Conservation (phyloP, 257 asterid species). For the Fraxinus pennsylvanica region DNA sequence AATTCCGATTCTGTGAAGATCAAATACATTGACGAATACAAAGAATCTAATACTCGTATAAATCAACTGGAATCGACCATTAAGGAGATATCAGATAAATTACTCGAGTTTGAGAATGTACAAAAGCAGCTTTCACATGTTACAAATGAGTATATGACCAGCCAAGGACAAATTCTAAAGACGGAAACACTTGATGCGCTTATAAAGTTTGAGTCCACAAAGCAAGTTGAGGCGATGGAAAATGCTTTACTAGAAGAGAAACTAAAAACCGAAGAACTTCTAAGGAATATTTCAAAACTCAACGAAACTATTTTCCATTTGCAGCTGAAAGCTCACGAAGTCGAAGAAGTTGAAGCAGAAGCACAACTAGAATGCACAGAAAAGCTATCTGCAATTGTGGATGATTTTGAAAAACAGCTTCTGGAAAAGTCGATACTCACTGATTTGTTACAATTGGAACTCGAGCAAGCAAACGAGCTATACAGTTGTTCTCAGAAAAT, state of each 20-base stretch:
- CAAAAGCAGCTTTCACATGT: slow-evolving; percentile 35
- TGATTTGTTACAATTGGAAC: slow-evolving; percentile 35
- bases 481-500: slow-evolving; percentile 22
- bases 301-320: slow-evolving; percentile 25
- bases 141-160: slow-evolving; percentile 30
- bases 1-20: slow-evolving; percentile 47
- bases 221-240: slow-evolving; percentile 29
- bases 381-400: neutral
- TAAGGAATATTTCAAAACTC: slow-evolving; percentile 31
- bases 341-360: slow-evolving; percentile 30
- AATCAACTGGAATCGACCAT: slow-evolving; percentile 41
- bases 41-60: slow-evolving; percentile 28
- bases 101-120: slow-evolving; percentile 26
- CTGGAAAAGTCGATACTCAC: slow-evolving; percentile 33
- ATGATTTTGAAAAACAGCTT: slow-evolving; percentile 34
- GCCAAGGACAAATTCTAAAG: slow-evolving; percentile 29
- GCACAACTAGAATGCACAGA: slow-evolving; percentile 12
- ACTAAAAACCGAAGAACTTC: slow-evolving; percentile 34
- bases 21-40: slow-evolving; percentile 38
- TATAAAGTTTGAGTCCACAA: slow-evolving; percentile 31
- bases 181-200: slow-evolving; percentile 29
- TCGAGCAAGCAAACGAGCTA: slow-evolving; percentile 37
- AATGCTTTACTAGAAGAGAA: slow-evolving; percentile 34
- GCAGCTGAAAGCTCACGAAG: slow-evolving; percentile 23
- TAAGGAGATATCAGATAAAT: slow-evolving; percentile 20